These are phyloP conservation scores for Xerocomellus intermedius DNA, from an alignment of 768 basidiomycete genomes.

Conservation along the genomic window DNA sequence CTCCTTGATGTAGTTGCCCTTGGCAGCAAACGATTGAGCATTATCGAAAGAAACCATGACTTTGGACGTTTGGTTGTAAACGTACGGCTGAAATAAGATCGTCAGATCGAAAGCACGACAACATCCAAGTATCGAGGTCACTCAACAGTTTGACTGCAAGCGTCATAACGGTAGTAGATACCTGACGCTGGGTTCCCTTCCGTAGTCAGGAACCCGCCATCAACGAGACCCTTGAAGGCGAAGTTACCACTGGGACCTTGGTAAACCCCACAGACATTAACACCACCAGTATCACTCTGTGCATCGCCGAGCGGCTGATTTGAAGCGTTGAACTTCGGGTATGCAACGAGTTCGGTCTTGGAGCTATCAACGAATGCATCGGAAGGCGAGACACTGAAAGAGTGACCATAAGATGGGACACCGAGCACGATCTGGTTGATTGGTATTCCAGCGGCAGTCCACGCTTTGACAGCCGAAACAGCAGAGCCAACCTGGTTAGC, in stretches of 20 bases:
- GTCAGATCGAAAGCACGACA: background rate
- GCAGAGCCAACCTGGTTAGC: conserved; percentile 71
- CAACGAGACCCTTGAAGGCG: conserved; percentile 58
- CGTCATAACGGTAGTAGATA: conserved; percentile 56
- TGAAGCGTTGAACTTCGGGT: conserved; percentile 48
- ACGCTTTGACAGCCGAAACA: conserved; percentile 63
- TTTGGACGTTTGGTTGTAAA: conserved; percentile 56
- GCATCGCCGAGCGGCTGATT: conserved; percentile 51
- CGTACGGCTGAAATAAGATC: conserved; percentile 50
- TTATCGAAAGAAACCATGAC: conserved; percentile 69
- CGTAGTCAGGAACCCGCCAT: conserved; percentile 49
- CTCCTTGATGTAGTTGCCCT: conserved; percentile 58
- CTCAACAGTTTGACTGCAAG: conserved; percentile 71
- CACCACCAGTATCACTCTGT: conserved; percentile 48
- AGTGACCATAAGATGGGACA: conserved; percentile 80
- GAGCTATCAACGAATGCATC: conserved; percentile 39
- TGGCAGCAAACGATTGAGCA: conserved; percentile 53
- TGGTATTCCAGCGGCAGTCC: conserved; percentile 79
- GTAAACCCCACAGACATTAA: conserved; percentile 54
- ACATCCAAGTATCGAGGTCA: background rate
- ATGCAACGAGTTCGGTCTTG: conserved; percentile 39
- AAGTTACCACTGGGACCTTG: conserved; percentile 51
- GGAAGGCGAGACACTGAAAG: conserved; percentile 46
- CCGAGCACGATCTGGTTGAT: conserved; percentile 69
- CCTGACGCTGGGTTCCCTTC: conserved; percentile 34